These are phyloP conservation scores for Gilbertella persicaria DNA, from an alignment of 371 early-diverging fungal genomes.

Conservation along the genomic window DNA sequence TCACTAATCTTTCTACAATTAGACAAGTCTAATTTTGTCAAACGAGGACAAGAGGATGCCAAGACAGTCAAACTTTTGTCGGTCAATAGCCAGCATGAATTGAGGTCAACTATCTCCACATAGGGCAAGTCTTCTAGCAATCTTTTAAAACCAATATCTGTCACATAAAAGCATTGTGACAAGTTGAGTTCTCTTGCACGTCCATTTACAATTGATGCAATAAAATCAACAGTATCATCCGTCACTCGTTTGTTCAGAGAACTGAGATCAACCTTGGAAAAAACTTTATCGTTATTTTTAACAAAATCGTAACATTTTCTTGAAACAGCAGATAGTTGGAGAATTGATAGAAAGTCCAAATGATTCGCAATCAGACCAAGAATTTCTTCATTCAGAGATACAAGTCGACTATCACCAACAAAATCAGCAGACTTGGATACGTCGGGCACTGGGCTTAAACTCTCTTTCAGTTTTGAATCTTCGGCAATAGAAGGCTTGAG, in stretches of 20 bases:
- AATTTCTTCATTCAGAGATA: constrained; percentile 16
- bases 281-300: constrained; percentile 25
- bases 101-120: constrained; percentile 59
- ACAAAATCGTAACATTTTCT: constrained; percentile 32
- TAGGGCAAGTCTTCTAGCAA: constrained; percentile 37
- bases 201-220: constrained; percentile 17
- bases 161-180: constrained; percentile 53
- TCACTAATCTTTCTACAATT: constrained; percentile 85
- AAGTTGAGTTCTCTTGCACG: constrained; percentile 30
- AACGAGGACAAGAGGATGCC: constrained; percentile 39
- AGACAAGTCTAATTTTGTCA: constrained; percentile 62
- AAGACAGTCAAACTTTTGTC: constrained; percentile 61
- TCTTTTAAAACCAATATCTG: constrained; percentile 46
- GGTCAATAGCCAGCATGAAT: constrained; percentile 80
- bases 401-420: constrained; percentile 6
- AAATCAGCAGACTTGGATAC: neutral
- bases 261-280: constrained; percentile 45
- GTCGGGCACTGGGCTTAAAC: neutral
- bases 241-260: constrained; percentile 44
- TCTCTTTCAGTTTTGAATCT: constrained; percentile 2
- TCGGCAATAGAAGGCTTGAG: constrained; percentile 12
- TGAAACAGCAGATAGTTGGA: constrained; percentile 28
- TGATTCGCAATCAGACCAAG: constrained; percentile 21
- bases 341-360: constrained; percentile 31
- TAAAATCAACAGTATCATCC: constrained; percentile 25